Evolutionary conservation across 768 basidiomycete species (phyloP), one percentile per base, ranked within the genome.

Genomic region (Hebeloma cylindrosporum): DNA sequence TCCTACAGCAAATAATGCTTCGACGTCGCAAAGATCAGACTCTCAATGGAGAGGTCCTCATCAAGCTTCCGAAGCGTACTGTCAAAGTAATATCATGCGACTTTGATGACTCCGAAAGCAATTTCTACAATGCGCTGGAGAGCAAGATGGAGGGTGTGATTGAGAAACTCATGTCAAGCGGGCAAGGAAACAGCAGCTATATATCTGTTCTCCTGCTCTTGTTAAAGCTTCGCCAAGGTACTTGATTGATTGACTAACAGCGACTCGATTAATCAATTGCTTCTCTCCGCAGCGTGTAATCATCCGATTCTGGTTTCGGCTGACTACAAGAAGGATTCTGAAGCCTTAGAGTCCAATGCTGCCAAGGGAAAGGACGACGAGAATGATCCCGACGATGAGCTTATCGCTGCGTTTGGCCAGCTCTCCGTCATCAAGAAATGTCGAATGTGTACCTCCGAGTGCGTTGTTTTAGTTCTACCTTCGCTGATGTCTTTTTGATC

Each of bases 191-290:
- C 14, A 77, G 76, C 51, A 79, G 73, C 34, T 88, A 90, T 59
- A 87, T 85, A 0, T 77, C 78, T 26, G 80, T 90, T 4, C 68
- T 90, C 53, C 69, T 86, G 11, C 61, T 89, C 23, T 73, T 89
- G 50, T 75, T 96, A 36, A 79, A 95, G 22, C 72, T 97, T 35
- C 83, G 95, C 21, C 95, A 99, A 78, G 91, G 94, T 87, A 48
- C 21, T 74, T 61, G 17, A 40, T 22, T 40, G 22, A 17, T 22
- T 36, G 45, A 20, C 38, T n/a, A 18, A 17, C 13, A n/a, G n/a
- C 21, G 3, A 16, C 35, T 9, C 43, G 9, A 3, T 17, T 47
- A 7, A 32, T 21, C 20, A 9, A 8, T 2, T 32, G 7, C 23
- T 51, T 41, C 33, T 16, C 18, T 34, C 36, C 25, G 7, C 43